These are phyloP conservation scores for Lyophyllum shimeji DNA, from an alignment of 768 basidiomycete genomes.

Conservation along the genomic window DNA sequence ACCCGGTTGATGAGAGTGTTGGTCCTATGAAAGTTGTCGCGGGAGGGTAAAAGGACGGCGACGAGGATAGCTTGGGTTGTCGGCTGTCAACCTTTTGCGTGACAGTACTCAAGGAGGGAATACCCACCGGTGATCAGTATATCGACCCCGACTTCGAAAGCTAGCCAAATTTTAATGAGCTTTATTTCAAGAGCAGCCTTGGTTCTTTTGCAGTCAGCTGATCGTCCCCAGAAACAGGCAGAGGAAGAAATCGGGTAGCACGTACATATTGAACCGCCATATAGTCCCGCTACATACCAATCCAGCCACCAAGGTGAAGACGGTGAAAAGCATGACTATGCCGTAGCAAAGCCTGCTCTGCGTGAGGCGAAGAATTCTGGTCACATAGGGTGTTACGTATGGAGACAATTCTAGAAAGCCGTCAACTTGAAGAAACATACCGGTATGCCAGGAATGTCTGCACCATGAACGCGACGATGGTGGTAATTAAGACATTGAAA, in stretches of 20 bases:
- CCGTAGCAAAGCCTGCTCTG: background rate
- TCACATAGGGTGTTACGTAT: background rate
- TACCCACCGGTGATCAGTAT: background rate
- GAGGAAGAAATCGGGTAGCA: background rate
- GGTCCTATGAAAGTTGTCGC: background rate
- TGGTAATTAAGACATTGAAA: background rate
- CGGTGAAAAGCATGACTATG: background rate
- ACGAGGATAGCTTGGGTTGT: background rate
- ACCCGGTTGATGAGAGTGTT: background rate
- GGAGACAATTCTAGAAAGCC: no score
- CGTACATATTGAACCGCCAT: background rate
- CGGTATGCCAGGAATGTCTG: background rate
- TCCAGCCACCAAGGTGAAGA: background rate
- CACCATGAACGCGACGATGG: background rate
- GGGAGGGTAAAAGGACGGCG: background rate
- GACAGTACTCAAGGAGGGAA: no score
- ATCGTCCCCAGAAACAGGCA: background rate
- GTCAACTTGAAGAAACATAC: background rate
- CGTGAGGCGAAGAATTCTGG: background rate
- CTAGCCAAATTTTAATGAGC: background rate
- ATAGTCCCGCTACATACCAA: background rate
- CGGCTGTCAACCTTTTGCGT: no score
- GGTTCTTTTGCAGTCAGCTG: background rate
- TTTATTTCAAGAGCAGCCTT: background rate
- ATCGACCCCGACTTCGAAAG: background rate